Conservation (phyloP, 2,329 filamentous ascomycete genomes). For the Cadophora sp. region DNA sequence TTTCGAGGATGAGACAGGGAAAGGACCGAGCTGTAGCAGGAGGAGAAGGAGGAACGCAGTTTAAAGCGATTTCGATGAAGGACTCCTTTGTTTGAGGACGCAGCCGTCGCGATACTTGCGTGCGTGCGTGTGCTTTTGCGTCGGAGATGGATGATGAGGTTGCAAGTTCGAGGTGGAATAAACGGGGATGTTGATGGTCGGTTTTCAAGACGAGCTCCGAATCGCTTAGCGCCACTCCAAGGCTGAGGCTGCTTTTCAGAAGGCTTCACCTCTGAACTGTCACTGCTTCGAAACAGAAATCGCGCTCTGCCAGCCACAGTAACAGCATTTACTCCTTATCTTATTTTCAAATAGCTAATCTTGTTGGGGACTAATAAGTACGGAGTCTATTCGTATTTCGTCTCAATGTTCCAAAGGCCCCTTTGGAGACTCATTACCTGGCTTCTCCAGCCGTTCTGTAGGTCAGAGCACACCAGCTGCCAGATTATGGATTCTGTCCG, state of each 20-base stretch:
- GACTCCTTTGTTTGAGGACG: background rate
- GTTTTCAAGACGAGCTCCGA: conserved; percentile 2
- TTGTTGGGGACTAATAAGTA: background rate
- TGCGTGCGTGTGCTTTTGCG: background rate
- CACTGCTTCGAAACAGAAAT: background rate
- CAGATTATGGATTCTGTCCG: background rate
- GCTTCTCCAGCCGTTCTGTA: background rate
- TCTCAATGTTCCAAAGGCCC: background rate
- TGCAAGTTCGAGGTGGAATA: background rate
- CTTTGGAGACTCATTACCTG: background rate
- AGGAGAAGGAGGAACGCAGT: conserved; percentile 16
- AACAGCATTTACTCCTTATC: background rate
- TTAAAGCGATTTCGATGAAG: background rate
- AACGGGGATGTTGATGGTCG: background rate
- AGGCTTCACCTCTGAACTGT: background rate
- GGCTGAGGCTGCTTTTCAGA: background rate
- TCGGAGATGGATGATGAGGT: conserved; percentile 1
- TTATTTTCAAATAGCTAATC: background rate
- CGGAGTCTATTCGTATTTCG: too few species aligned
- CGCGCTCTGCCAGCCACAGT: background rate
- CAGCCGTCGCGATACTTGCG: background rate
- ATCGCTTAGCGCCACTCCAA: background rate
- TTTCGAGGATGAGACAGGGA: conserved; percentile 30
- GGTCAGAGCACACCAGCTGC: background rate
- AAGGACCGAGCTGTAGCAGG: conserved; percentile 17